Evolutionary conservation across 2,329 filamentous ascomycete genomes (phyloP), one percentile per base, ranked within the genome.

Genomic region (Trichoderma guizhouense): DNA sequence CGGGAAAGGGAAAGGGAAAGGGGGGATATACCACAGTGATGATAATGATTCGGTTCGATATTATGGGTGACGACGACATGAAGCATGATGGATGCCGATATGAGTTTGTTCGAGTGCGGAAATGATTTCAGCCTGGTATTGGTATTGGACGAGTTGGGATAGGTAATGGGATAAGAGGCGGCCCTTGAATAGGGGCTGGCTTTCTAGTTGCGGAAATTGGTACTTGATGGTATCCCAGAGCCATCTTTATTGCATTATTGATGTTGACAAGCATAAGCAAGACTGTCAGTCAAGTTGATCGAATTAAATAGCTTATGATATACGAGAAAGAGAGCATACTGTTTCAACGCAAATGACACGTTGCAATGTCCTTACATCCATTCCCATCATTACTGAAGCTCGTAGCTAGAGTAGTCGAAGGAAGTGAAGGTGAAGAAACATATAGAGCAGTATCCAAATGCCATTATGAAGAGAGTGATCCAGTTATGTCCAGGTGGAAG

Each of bases 1-100:
- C 34, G 34, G 7, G 39, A 43, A n/a, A n/a, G 39, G 39, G 15
- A 43, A n/a, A n/a, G 28, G 55, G 12, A 18, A 26, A 5, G 14
- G 60, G 60, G 32, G 32, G 32, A 36, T 57, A 57, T 57, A 57
- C 53, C 53, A 57, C 14, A 53, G 47, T 53, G 47, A 53, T 14
- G 3, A 5, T 14, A 18, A 30, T 15, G 55, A 11, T 30, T 58
- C 14, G 28, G 18, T 53, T 51, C 18, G 55, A 32, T n/a, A 12
- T 60, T 11, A 60, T 60, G 57, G n/a, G 28, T 11, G 5, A 34
- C 34, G 8, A 60, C 30, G 57, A 60, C 5, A 60, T 14, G 28
- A 60, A 21, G 43, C 43, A 51, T 21, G 43, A 51, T 39, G 36
- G 36, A 39, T 51, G n/a, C 43, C 43, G 43, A 51, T 53, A 53